phyloP scores from a whole-genome alignment of 2,329 filamentous ascomycete genomes.

The Colletotrichum tabaci region DNA sequence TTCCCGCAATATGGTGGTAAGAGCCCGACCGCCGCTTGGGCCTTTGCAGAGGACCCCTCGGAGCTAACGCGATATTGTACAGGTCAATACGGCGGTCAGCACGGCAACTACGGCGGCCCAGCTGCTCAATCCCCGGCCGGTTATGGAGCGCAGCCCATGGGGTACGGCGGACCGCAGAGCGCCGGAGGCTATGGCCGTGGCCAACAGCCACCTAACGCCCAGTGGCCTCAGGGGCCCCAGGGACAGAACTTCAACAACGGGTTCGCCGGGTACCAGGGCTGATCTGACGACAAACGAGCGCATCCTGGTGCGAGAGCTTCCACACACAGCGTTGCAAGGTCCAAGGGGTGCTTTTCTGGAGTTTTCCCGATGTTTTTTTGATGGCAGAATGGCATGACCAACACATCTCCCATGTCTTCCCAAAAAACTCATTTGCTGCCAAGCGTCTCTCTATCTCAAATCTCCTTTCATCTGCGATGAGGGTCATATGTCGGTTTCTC shows the following conservation, averaged over 20 bases:
- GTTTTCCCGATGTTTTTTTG: slow-evolving; percentile 34
- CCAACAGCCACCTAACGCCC: slow-evolving; percentile 70
- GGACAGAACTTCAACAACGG: slow-evolving; percentile 74
- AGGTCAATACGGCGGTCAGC: slow-evolving; percentile 75
- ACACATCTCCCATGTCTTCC: slow-evolving; percentile 36
- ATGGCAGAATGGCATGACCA: slow-evolving; percentile 39
- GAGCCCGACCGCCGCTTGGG: slow-evolving; percentile 47
- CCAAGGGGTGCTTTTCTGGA: slow-evolving; percentile 32
- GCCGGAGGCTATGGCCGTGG: slow-evolving; percentile 90
- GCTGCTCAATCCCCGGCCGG: slow-evolving; percentile 74
- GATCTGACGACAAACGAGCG: slow-evolving; percentile 44
- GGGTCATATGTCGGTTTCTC: slow-evolving; percentile 37
- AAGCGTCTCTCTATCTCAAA: slow-evolving; percentile 34
- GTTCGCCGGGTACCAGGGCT: slow-evolving; percentile 76
- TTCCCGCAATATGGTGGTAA: slow-evolving; percentile 95
- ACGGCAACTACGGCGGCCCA: slow-evolving; percentile 75
- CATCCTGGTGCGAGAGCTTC: slow-evolving; percentile 21
- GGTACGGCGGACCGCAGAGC: slow-evolving; percentile 80
- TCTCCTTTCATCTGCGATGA: slow-evolving; percentile 39
- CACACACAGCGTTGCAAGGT: slow-evolving; percentile 36
- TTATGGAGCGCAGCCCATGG: slow-evolving; percentile 78
- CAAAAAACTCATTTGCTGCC: slow-evolving; percentile 37
- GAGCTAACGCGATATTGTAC: slow-evolving; percentile 48
- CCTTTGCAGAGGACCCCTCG: neutral
- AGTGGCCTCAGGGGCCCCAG: slow-evolving; percentile 66